Percentiles rank a stretch among this genome's conserved stretches.
phyloP scores from a whole-genome alignment of 805 yeast genomes.

The Zygosaccharomyces pseudorouxii region DNA sequence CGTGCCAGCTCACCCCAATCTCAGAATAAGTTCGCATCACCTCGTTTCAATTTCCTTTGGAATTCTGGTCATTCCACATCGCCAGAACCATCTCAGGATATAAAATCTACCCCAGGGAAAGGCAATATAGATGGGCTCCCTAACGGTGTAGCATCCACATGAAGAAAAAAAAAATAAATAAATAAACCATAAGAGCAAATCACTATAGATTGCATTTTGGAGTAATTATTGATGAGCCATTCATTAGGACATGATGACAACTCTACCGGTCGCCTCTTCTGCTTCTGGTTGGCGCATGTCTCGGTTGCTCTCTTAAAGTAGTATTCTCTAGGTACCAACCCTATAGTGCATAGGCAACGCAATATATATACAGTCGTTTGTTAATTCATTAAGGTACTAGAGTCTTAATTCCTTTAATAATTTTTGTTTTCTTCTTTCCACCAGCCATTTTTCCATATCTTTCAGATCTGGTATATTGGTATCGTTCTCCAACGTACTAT shows the following conservation, averaged over 20 bases:
- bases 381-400: slow-evolving; percentile 1
- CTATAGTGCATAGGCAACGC: neutral
- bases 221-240: slow-evolving; percentile 5
- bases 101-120: neutral
- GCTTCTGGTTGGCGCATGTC: slow-evolving; percentile 27
- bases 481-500: slow-evolving; percentile 1
- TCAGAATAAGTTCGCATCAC: slow-evolving; percentile 18
- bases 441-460: slow-evolving; percentile 45
- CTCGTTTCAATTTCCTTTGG: slow-evolving; percentile 30
- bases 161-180: too few relatives aligned
- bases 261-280: slow-evolving; percentile 9
- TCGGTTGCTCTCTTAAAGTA: slow-evolving; percentile 25
- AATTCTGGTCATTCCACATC: slow-evolving; percentile 12
- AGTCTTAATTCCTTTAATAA: slow-evolving; percentile 33
- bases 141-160: slow-evolving; percentile 18
- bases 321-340: slow-evolving; percentile 24
- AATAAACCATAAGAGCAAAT: slow-evolving; percentile 10
- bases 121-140: slow-evolving; percentile 17
- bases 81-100: neutral
- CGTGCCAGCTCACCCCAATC: neutral
- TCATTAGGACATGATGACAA: slow-evolving; percentile 5
- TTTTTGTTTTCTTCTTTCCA: slow-evolving; percentile 42
- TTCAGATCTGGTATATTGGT: slow-evolving; percentile 31
- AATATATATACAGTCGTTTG: neutral
- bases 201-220: too few relatives aligned